Evolutionary conservation across 2,329 filamentous ascomycete genomes (phyloP), one percentile per base, ranked within the genome.

Genomic region (Dactylellina drechsleri): DNA sequence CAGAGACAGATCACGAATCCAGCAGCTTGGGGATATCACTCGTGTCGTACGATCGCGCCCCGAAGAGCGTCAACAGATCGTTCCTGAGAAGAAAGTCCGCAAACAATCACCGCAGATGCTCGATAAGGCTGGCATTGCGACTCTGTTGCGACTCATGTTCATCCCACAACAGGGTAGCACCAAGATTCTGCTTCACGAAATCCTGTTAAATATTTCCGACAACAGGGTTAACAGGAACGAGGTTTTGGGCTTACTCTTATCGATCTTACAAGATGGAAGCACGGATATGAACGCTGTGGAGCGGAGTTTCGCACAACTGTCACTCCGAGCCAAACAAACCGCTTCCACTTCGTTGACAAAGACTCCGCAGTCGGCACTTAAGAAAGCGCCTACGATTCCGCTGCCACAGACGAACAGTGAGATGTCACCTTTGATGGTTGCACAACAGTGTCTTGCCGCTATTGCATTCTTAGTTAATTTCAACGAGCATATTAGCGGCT

Each of bases 111-210:
- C 97, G 23, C 95, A 99, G 81, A 97, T 99, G 91, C 87, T 99
- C 31, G 95, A 99, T 82, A 97, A 97, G 83, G 87, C 93, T 54
- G 95, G 96, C 26, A 90, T 99, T 77, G 95, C 96, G 26, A 98
- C 95, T n/a, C 85, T 99, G 40, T 86, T 99, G 50, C 92, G 96
- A n/a, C 87, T 99, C 8, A 97, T 99, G 94, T 99, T 99, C 81
- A 93, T 98, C 79, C 91, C 92, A 56, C 92, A 97, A 78, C 92
- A 94, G 77, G 92, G 92, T 20, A 95, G 92, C 76, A 90, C 95
- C 57, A 92, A 93, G 78, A 88, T 87, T 76, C 91, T 92, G 73
- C 86, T 99, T 62, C 94, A 95, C 81, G 90, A 90, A 66, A 92
- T 99, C 62, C 89, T 99, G 60, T 89, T 92, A 76, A 92, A 97